A percentile compares a stretch with the other conserved stretches of the same genome.
These are phyloP conservation scores for Haplosporangium sp. DNA, from an alignment of 371 early-diverging fungal genomes.

Conservation along the genomic window DNA sequence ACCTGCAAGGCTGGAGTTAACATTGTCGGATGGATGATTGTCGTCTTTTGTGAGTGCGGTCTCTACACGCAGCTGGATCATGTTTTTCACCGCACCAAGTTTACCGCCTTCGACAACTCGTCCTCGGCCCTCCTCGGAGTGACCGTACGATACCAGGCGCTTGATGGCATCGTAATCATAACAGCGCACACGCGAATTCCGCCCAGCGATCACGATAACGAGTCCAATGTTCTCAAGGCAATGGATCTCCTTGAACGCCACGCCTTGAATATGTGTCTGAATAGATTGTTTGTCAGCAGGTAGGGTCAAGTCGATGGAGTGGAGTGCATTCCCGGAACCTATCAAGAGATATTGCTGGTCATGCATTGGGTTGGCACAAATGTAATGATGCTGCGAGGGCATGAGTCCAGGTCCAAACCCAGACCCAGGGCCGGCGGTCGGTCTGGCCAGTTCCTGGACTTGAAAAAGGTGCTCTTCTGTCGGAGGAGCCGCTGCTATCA, in stretches of 20 bases:
- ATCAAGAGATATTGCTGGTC: slow-evolving; percentile 53
- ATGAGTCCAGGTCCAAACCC: neutral
- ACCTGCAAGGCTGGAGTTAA: slow-evolving; percentile 10
- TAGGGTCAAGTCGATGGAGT: slow-evolving; percentile 50
- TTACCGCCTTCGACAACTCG: slow-evolving; percentile 39
- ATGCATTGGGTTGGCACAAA: slow-evolving; percentile 52
- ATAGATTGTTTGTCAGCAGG: slow-evolving; percentile 30
- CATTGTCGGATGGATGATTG: neutral
- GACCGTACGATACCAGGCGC: slow-evolving; percentile 37
- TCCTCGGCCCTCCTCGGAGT: slow-evolving; percentile 42
- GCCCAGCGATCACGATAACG: slow-evolving; percentile 46
- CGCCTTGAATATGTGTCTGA: slow-evolving; percentile 45
- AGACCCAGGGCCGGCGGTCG: too few relatives aligned
- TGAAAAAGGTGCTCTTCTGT: slow-evolving; percentile 31
- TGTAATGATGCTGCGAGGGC: slow-evolving; percentile 10
- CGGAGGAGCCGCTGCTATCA: slow-evolving; percentile 24
- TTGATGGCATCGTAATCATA: slow-evolving; percentile 51
- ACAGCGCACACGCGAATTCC: slow-evolving; percentile 44
- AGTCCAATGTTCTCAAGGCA: slow-evolving; percentile 50
- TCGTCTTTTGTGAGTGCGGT: slow-evolving; percentile 21
- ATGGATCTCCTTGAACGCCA: slow-evolving; percentile 49
- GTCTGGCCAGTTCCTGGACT: slow-evolving; percentile 20
- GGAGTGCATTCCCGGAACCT: slow-evolving; percentile 41
- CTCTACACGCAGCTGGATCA: slow-evolving; percentile 51
- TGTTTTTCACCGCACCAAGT: slow-evolving; percentile 41